Evolutionary conservation across 306 rosid species (phyloP), one percentile per base, ranked within the genome.

Genomic region (Castanospermum australe): DNA sequence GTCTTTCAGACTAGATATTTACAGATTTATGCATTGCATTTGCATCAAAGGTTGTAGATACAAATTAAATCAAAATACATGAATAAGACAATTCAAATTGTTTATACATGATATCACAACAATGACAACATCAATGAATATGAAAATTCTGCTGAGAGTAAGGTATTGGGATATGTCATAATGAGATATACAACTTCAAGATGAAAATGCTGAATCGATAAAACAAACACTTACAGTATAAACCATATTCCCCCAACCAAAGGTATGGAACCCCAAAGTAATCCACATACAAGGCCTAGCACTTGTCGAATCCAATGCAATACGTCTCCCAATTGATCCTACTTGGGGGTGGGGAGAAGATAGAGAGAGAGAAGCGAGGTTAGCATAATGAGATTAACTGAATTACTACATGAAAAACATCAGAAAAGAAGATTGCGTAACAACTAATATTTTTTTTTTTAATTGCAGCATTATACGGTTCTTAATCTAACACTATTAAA

Each of bases 251-350:
- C 99, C 32, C 99, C 99, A 39, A 93, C 96, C 81, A 96, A 82
- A 36, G 99, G 99, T 41, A 96, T 82, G 21, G 97, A 61, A 56
- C 99, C 99, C 98, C 97, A 96, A 33, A 93, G 80, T 33, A 96
- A 73, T 63, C 99, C 99, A 55, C 90, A 90, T 14, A 59, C 65
- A 61, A 96, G 88, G 77, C 92, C 98, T 24, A 93, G 81, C 5
- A 39, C 87, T 83, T 96, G 99, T 85, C 99, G 92, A 81, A 96
- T 90, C 99, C 99, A 93, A 82, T 96, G 99, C 89, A 96, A 89
- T 15, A 96, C 96, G 71, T 96, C 99, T 61, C 99, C 98, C 82
- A 96, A 72, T 88, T 96, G 98, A 83, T 96, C 99, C 99, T 96
- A 73, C 76, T 70, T 41, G 42, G 65, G 24, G 50, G 33, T 5